Conservation (phyloP, 441 rosid species). For the Erodium texanum region DNA sequence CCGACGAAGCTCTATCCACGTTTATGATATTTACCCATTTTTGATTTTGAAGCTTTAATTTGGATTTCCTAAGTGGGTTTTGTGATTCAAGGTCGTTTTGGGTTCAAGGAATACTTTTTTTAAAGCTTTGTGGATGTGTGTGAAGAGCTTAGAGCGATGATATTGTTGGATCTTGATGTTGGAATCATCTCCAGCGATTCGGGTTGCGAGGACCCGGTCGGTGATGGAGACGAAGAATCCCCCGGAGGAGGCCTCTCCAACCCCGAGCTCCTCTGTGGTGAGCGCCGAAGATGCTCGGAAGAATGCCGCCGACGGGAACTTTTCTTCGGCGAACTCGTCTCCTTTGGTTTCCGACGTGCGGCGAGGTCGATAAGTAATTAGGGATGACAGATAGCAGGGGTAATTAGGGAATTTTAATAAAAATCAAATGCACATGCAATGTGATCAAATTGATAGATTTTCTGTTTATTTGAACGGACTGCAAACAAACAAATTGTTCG, state of each 20-base stretch:
- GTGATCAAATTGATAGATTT: no score
- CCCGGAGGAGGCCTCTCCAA: no score
- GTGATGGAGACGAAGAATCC: not conserved
- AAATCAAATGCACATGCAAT: no score
- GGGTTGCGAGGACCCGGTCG: not conserved
- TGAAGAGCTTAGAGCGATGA: not conserved
- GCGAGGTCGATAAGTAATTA: no score
- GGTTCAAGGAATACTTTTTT: no score
- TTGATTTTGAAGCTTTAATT: not conserved
- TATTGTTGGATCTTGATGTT: not conserved
- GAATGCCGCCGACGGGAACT: not conserved
- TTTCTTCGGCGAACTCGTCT: not conserved
- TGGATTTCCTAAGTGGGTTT: not conserved
- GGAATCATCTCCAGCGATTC: not conserved
- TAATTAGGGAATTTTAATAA: no score
- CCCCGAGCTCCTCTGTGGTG: not conserved
- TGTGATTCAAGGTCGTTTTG: no score
- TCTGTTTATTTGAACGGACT: no score
- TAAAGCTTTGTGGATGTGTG: no score
- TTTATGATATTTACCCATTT: not conserved
- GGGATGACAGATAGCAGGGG: no score
- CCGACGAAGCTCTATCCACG: no score
- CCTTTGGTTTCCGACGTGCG: not conserved
- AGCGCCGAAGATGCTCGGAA: not conserved
- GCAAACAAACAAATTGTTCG: no score